Evolutionary conservation across 2,329 filamentous ascomycete species (phyloP), one percentile per base, ranked within the genome.

Genomic region (Colletotrichum cuscutae): DNA sequence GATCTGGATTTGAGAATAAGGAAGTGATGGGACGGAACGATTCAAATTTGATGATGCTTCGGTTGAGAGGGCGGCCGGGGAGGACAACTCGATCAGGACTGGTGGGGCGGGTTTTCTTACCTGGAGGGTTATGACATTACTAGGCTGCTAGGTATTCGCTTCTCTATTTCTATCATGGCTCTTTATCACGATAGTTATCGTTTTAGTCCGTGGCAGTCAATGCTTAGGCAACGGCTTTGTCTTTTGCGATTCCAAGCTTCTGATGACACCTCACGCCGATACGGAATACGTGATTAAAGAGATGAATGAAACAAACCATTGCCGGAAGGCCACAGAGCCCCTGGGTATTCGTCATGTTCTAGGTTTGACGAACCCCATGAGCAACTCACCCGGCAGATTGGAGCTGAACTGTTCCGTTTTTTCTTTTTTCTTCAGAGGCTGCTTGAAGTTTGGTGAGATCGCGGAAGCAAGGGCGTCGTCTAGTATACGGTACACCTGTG

Each of bases 161-260:
- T 72, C 30, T 59, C 53, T 37, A 46, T 72, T 28, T 72, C 37
- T 72, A 63, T 15, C 32, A 56, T 53, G 63, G 35, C 56, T 71
- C 8, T 61, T 52, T 35, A 46, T 22, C 32, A 52, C 19, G 24
- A 59, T 52, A 63, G 13, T 46, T 53, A 52, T 53, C 46, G 30
- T 13, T 68, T 35, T 30, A 57, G 22, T 67, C 52, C 58, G 26
- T 68, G 35, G 35, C 26, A 71, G 63, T 37, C 22, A 57, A 28
- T 54, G 64, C 26, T 61, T n/a, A 62, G 15, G 28, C 19, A 69
- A 56, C 22, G 24, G 35, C 60, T 42, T 46, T 15, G 13, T 49
- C 13, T n/a, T 24, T 49, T 12, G 11, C 32, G 11, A 35, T 15
- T 42, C 19, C 37, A 42, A 42, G 37, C 37, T 19, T 15, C 37